Percentiles rank a stretch among this genome's conserved stretches.
These are phyloP conservation scores for Fusarium setosum DNA, from an alignment of 2,329 filamentous ascomycete species.

Conservation along the genomic window DNA sequence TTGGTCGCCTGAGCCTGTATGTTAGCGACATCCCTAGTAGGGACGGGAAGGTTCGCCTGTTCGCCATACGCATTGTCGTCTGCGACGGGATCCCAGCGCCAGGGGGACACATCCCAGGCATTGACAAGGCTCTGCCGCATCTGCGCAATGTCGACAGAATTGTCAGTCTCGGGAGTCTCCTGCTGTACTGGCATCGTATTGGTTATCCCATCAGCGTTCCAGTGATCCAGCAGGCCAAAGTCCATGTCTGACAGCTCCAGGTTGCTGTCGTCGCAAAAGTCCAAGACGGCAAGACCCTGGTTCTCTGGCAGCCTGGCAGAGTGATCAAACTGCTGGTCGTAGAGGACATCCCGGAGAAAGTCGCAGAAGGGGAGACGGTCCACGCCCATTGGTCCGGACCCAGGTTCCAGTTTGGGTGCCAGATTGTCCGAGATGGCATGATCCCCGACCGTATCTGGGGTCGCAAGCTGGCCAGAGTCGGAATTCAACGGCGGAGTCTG, in stretches of 20 bases:
- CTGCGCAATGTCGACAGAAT: conserved; percentile 55
- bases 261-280: conserved; percentile 62
- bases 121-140: conserved; percentile 61
- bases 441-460: conserved; percentile 35
- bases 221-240: conserved; percentile 62
- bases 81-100: conserved; percentile 61
- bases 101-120: conserved; percentile 62
- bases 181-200: conserved; percentile 35
- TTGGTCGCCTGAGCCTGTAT: conserved; percentile 53
- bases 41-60: conserved; percentile 58
- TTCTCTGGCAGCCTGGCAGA: conserved; percentile 50
- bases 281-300: conserved; percentile 57
- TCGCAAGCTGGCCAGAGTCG: conserved; percentile 30
- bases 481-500: conserved; percentile 23
- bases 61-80: conserved; percentile 58
- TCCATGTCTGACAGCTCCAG: conserved; percentile 64
- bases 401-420: conserved; percentile 28
- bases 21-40: conserved; percentile 51
- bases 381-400: conserved; percentile 41
- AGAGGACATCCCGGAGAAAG: conserved; percentile 63
- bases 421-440: conserved; percentile 19
- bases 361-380: conserved; percentile 58
- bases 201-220: conserved; percentile 56
- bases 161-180: conserved; percentile 47
- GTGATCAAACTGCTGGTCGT: conserved; percentile 54